These are phyloP conservation scores for Arthrobotrys megalospora DNA, from an alignment of 2,329 filamentous ascomycete genomes.

Conservation along the genomic window DNA sequence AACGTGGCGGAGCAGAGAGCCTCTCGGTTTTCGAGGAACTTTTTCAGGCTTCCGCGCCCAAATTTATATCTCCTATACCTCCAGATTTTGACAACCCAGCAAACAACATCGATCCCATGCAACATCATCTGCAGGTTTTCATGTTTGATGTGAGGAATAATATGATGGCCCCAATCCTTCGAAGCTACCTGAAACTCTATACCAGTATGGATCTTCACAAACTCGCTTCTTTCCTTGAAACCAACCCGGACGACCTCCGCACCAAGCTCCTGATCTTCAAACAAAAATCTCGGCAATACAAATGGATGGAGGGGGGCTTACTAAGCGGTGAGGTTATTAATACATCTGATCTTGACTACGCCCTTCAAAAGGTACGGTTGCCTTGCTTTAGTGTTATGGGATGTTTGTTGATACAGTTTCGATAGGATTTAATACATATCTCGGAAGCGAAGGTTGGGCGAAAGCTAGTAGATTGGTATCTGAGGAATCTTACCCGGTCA, in stretches of 20 bases:
- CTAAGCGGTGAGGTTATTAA: constrained; percentile 94
- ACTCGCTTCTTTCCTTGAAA: constrained; percentile 95
- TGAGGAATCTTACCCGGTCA: constrained; percentile 94
- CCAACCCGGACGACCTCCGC: constrained; percentile 94
- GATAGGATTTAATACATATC: constrained; percentile 93
- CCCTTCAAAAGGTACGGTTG: constrained; percentile 83
- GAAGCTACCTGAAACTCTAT: constrained; percentile 98
- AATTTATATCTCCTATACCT: constrained; percentile 97
- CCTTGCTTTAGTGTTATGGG: constrained; percentile 29
- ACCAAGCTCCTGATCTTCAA: constrained; percentile 97
- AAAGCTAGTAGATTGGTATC: constrained; percentile 98
- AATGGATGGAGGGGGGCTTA: constrained; percentile 91
- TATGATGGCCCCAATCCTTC: constrained; percentile 91
- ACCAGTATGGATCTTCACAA: constrained; percentile 99
- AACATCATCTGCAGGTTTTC: constrained; percentile 97
- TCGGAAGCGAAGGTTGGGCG: constrained; percentile 98
- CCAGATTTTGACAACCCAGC: constrained; percentile 98
- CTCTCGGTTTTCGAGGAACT: constrained; percentile 98
- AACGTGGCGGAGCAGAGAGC: constrained; percentile 94
- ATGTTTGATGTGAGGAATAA: constrained; percentile 99
- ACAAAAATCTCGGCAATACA: constrained; percentile 95
- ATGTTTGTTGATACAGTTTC: constrained; percentile 3
- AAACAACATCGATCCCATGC: constrained; percentile 94
- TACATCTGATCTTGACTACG: constrained; percentile 96
- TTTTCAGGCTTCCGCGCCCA: constrained; percentile 97